A percentile compares a stretch with the other conserved stretches of the same genome.
phyloP scores from a whole-genome alignment of 306 rosid species.

The Acmispon strigosus region DNA sequence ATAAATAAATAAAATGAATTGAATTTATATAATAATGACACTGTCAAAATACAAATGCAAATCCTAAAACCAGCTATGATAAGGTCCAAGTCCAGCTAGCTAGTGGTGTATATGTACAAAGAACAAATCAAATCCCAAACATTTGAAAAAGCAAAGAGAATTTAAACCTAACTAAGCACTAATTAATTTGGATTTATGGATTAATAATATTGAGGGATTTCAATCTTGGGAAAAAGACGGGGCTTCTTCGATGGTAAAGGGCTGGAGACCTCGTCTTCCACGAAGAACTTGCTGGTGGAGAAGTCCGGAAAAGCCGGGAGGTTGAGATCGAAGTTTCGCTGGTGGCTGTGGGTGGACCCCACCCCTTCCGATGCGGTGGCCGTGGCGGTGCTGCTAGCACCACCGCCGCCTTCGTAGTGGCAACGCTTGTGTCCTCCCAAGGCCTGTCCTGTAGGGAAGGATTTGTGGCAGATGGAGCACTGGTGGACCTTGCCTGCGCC shows the following conservation, averaged over 20 bases:
- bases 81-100: neutral
- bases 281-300: slow-evolving; percentile 31
- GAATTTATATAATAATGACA: slow-evolving; percentile 26
- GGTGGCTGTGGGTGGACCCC: slow-evolving; percentile 66
- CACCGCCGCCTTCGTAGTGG: slow-evolving; percentile 67
- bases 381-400: slow-evolving; percentile 46
- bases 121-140: slow-evolving; percentile 17
- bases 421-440: slow-evolving; percentile 98
- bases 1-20: slow-evolving; percentile 8
- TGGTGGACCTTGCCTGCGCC: slow-evolving; percentile 58
- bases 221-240: slow-evolving; percentile 46
- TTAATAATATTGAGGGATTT: slow-evolving; percentile 29
- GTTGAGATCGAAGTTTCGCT: slow-evolving; percentile 76
- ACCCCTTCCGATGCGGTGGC: slow-evolving; percentile 76
- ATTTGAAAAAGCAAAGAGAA: neutral
- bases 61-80: neutral
- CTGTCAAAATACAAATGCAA: slow-evolving; percentile 12
- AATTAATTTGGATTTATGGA: neutral
- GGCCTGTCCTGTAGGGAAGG: slow-evolving; percentile 90
- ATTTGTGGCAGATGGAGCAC: slow-evolving; percentile 92
- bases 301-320: slow-evolving; percentile 79
- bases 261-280: slow-evolving; percentile 88
- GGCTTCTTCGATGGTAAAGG: slow-evolving; percentile 71
- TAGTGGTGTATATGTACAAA: slow-evolving; percentile 21
- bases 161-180: neutral